A percentile compares a stretch with the other conserved stretches of the same genome.
Evolutionary conservation across 1,284 basidiomycete genomes (phyloP).

Genomic region (Phaffia rhodozyma): DNA sequence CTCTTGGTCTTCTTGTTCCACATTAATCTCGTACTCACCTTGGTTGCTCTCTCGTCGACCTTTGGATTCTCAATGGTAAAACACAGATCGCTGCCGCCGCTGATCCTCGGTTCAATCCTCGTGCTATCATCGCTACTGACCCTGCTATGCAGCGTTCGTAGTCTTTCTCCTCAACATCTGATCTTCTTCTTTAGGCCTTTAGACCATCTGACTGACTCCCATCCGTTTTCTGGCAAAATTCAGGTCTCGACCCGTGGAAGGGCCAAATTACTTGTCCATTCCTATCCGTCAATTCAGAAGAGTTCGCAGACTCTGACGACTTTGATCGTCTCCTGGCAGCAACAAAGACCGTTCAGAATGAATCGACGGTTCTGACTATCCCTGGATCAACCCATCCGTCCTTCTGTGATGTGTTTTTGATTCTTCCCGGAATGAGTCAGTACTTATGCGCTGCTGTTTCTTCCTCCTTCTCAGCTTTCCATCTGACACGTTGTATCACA

Average conservation of each 20-base stretch:
- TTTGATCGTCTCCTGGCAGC: constrained; percentile 24
- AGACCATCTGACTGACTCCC: background rate
- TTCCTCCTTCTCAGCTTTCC: background rate
- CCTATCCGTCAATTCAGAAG: constrained; percentile 37
- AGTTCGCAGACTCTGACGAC: constrained; percentile 32
- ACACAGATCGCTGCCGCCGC: constrained; percentile 21
- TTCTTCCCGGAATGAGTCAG: constrained; percentile 19
- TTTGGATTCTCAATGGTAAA: too few relatives aligned
- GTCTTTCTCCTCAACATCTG: background rate
- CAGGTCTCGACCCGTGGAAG: constrained; percentile 33
- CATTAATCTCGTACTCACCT: too few relatives aligned
- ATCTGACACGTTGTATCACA: background rate
- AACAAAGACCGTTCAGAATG: constrained; percentile 25
- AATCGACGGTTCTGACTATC: constrained; percentile 24
- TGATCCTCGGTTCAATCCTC: constrained; percentile 19
- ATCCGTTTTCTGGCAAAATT: background rate
- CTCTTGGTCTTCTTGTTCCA: too few relatives aligned
- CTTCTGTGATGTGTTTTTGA: constrained; percentile 28
- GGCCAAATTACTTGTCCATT: constrained; percentile 32
- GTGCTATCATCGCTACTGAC: constrained; percentile 21
- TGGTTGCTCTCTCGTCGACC: too few relatives aligned
- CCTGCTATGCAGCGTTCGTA: constrained; percentile 22
- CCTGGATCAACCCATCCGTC: constrained; percentile 27
- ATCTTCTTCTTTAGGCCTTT: background rate
- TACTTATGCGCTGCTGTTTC: background rate